Conservation (phyloP, 176 grass and related monocot genomes). For the Pontederia crassipes region DNA sequence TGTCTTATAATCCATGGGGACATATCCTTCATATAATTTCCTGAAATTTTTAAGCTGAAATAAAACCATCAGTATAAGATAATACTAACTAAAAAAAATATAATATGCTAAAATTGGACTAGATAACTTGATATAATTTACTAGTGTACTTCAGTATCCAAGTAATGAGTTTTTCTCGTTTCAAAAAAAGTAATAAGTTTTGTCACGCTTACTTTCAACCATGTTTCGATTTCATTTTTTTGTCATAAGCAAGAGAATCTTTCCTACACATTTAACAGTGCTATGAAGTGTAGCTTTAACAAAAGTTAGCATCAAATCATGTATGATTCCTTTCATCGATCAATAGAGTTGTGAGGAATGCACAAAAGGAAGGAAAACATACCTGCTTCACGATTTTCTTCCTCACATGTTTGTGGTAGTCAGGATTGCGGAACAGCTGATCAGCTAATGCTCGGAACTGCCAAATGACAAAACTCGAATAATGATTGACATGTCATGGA, state of each 20-base stretch:
- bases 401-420: conserved; percentile 86
- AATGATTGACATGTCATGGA: neutral
- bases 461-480: conserved; percentile 1
- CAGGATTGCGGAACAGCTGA: conserved; percentile 91
- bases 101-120: too few relatives aligned
- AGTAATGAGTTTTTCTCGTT: too few relatives aligned
- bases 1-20: conserved; percentile 89
- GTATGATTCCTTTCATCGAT: neutral
- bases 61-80: conserved; percentile 17
- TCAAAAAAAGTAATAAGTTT: too few relatives aligned
- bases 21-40: conserved; percentile 88
- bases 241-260: too few relatives aligned
- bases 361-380: conserved; percentile 11
- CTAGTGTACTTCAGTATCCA: neutral
- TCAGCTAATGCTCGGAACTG: conserved; percentile 99
- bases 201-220: too few relatives aligned
- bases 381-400: conserved; percentile 76
- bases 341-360: conserved; percentile 1
- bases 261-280: too few relatives aligned
- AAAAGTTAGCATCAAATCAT: too few relatives aligned
- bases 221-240: neutral
- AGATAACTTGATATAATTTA: conserved; percentile 1
- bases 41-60: conserved; percentile 80
- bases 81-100: conserved; percentile 14
- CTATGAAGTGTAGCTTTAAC: too few relatives aligned